Conservation (phyloP, 176 grass and related monocot genomes). For the Cenchrus fungigraminus region DNA sequence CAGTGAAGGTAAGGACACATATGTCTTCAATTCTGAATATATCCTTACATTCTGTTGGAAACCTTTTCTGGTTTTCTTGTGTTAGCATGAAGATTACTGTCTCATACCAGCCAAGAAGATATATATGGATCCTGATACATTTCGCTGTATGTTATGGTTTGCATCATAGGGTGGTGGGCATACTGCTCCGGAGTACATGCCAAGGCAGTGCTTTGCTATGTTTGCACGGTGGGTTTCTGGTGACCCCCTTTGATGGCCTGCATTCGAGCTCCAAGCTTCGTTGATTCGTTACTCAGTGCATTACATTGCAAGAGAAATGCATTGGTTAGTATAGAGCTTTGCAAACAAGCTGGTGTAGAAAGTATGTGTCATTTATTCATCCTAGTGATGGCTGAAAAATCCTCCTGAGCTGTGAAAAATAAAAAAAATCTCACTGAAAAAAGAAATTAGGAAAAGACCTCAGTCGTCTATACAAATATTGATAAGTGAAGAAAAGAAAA, state of each 20-base stretch:
- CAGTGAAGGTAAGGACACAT: conserved; percentile 64
- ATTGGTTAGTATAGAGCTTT: background rate
- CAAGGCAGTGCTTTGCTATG: conserved; percentile 57
- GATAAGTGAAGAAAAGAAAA: no score
- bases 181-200: conserved; percentile 67
- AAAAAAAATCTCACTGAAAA: no score
- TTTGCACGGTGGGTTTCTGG: conserved; percentile 49
- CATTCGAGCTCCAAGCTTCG: background rate
- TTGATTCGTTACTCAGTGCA: background rate
- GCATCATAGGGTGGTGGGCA: conserved; percentile 65
- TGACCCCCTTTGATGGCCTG: conserved; percentile 41
- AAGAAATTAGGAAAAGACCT: no score
- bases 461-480: no score
- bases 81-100: background rate
- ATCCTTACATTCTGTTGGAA: background rate
- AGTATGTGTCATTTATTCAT: no score
- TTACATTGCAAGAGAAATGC: background rate
- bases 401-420: no score
- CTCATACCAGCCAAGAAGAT: background rate
- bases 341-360: background rate
- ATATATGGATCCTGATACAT: background rate
- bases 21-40: background rate
- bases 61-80: background rate
- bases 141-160: background rate
- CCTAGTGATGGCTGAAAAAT: no score